A percentile compares a stretch with the other conserved stretches of the same genome.
Conservation (phyloP, 768 basidiomycete genomes). For the Suillus occidentalis region DNA sequence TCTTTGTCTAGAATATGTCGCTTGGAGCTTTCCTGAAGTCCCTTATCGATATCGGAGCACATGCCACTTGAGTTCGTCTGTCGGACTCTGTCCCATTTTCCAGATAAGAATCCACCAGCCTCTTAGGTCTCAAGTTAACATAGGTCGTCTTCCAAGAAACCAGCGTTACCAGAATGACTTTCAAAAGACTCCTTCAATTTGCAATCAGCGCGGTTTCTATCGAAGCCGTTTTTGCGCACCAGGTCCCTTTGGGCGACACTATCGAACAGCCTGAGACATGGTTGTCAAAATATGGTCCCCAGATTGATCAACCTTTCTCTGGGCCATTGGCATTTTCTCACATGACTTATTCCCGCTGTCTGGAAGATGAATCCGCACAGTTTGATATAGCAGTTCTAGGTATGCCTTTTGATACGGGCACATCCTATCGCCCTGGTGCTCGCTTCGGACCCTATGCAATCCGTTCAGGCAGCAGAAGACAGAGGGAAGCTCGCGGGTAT, state of each 20-base stretch:
- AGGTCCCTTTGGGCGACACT: conserved; percentile 11
- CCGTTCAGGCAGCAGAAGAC: conserved; percentile 73
- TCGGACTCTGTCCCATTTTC: neutral
- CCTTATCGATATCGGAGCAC: neutral
- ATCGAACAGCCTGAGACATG: conserved; percentile 42
- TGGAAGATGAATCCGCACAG: conserved; percentile 50
- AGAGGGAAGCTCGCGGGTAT: conserved; percentile 59
- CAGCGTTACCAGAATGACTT: neutral
- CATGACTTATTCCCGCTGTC: conserved; percentile 69
- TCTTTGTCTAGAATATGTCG: neutral
- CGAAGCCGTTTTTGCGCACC: neutral
- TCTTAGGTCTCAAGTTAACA: neutral
- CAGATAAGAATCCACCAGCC: neutral
- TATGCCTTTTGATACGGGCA: conserved; percentile 75
- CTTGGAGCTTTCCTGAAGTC: neutral
- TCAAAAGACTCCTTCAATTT: neutral
- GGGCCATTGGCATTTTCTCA: conserved; percentile 86
- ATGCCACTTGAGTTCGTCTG: neutral
- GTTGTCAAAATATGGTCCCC: conserved; percentile 72
- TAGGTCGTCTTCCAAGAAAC: neutral
- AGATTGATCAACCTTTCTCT: conserved; percentile 72
- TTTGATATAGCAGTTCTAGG: conserved; percentile 84
- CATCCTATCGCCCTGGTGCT: conserved; percentile 60
- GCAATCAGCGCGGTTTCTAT: neutral
- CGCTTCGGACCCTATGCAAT: conserved; percentile 88